Evolutionary conservation across 73 alveolate genomes (phyloP).

Genomic region (Loxodes magnus): DNA sequence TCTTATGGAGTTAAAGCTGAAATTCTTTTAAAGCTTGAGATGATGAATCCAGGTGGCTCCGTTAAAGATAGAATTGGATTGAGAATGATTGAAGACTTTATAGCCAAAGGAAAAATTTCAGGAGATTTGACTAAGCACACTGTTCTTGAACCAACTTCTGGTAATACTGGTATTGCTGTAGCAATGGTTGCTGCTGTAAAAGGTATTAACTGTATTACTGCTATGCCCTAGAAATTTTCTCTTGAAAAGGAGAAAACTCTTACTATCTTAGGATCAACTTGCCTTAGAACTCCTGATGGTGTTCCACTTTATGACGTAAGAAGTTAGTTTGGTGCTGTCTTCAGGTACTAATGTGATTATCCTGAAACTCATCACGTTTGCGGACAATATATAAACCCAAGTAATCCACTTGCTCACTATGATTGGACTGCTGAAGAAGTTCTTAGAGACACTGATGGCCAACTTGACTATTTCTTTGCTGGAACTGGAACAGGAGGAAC

Average conservation of each 20-base stretch:
- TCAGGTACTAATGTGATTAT: constrained; percentile 28
- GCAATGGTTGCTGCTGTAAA: constrained; percentile 88
- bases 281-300: constrained; percentile 75
- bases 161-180: constrained; percentile 95
- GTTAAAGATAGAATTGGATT: constrained; percentile 92
- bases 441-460: constrained; percentile 73
- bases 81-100: constrained; percentile 90
- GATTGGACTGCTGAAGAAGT: constrained; percentile 95
- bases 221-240: constrained; percentile 91
- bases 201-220: constrained; percentile 79
- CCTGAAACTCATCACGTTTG: constrained; percentile 54
- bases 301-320: constrained; percentile 31
- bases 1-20: constrained; percentile 70
- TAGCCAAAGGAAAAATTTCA: constrained; percentile 60
- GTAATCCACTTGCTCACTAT: constrained; percentile 93
- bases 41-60: constrained; percentile 91
- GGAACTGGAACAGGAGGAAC: constrained; percentile 98
- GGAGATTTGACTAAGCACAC: constrained; percentile 63
- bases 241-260: constrained; percentile 82
- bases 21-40: constrained; percentile 86
- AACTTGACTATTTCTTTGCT: constrained; percentile 67
- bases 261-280: constrained; percentile 84
- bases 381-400: constrained; percentile 79
- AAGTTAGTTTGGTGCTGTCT: constrained; percentile 23
- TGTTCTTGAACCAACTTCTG: constrained; percentile 93